phyloP scores from a whole-genome alignment of 2,329 filamentous ascomycete genomes.

The Xylaria arbuscula region DNA sequence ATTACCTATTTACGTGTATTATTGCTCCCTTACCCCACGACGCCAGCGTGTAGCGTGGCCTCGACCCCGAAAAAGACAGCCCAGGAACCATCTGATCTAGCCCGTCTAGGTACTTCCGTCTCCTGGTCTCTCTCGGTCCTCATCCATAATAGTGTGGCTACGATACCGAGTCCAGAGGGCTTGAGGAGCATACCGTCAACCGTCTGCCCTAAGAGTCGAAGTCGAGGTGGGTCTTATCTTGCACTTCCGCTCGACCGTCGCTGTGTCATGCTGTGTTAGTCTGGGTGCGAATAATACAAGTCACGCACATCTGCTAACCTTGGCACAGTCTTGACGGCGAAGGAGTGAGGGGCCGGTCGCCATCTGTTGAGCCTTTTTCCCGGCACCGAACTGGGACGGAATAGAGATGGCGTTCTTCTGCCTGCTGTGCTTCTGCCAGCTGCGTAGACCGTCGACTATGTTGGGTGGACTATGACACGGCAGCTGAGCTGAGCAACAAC shows the following conservation, averaged over 20 bases:
- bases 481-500: neutral
- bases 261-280: conserved; percentile 20
- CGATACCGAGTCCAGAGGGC: neutral
- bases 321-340: conserved; percentile 28
- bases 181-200: neutral
- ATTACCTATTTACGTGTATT: neutral
- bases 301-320: conserved; percentile 21
- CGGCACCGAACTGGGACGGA: conserved; percentile 16
- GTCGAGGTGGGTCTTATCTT: conserved; percentile 35
- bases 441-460: neutral
- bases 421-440: neutral
- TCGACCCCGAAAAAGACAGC: neutral
- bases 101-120: neutral
- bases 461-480: neutral
- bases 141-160: neutral
- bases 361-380: conserved; percentile 33
- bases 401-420: conserved; percentile 1
- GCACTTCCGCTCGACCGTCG: conserved; percentile 46
- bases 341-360: conserved; percentile 10
- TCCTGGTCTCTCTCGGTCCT: neutral
- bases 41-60: neutral
- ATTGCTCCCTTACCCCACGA: conserved; percentile 16
- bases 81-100: neutral
- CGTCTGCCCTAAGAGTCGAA: conserved; percentile 16
- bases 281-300: conserved; percentile 28